Evolutionary conservation across 768 basidiomycete genomes (phyloP).

Genomic region (Naganishia antarctica): DNA sequence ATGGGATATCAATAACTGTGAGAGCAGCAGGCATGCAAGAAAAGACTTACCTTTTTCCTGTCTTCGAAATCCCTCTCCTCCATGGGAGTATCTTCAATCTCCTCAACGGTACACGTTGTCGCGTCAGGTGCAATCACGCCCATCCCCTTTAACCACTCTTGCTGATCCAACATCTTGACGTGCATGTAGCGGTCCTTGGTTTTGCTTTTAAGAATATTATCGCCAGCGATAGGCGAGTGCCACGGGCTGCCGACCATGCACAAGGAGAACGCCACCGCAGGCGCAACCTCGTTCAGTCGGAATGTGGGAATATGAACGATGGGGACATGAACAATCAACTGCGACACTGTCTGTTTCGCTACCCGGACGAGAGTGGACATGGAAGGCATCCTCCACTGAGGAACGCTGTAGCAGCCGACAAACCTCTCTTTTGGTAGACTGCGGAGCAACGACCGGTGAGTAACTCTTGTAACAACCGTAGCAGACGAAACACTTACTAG

Average conservation of each 20-base stretch:
- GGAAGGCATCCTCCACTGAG: conserved; percentile 49
- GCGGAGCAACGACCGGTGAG: background rate
- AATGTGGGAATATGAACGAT: conserved; percentile 51
- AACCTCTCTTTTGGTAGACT: conserved; percentile 46
- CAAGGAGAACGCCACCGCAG: conserved; percentile 50
- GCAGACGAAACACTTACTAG: conserved; percentile 40
- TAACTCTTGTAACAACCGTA: too few relatives aligned
- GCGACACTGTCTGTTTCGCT: conserved; percentile 47
- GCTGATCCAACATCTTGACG: conserved; percentile 12
- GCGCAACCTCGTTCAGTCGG: conserved; percentile 43
- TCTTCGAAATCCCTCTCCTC: conserved; percentile 27
- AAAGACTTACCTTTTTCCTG: conserved; percentile 13
- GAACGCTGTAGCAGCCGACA: conserved; percentile 46
- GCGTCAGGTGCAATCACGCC: conserved; percentile 21
- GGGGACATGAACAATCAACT: conserved; percentile 49
- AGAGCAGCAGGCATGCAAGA: background rate
- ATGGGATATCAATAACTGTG: too few relatives aligned
- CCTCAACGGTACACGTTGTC: conserved; percentile 8
- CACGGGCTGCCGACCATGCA: conserved; percentile 46
- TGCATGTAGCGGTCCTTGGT: conserved; percentile 26
- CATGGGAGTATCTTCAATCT: conserved; percentile 14
- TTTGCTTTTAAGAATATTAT: background rate
- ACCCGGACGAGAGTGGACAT: conserved; percentile 44
- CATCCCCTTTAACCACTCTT: conserved; percentile 23
- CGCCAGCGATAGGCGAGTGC: conserved; percentile 24